phyloP scores from a whole-genome alignment of 2,329 filamentous ascomycete genomes.

The Didymella pomorum region DNA sequence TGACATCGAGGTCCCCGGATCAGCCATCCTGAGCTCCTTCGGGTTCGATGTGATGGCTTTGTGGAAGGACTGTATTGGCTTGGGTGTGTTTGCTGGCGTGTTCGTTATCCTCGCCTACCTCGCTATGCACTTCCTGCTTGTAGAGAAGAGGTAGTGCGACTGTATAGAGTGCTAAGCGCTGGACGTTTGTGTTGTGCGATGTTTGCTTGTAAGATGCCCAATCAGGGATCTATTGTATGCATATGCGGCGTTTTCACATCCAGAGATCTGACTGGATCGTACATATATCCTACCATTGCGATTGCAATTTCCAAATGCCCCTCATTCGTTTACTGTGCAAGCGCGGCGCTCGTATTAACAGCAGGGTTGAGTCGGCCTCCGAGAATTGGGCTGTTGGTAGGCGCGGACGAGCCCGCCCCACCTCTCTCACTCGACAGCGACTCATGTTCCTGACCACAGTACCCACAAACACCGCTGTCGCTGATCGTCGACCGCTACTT shows the following conservation, averaged over 20 bases:
- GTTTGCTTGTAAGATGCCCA: not conserved
- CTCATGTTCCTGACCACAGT: conserved; percentile 7
- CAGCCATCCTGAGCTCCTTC: conserved; percentile 92
- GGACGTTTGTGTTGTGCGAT: not conserved
- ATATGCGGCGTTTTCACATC: conserved; percentile 5
- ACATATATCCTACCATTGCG: not conserved
- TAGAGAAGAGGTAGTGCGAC: conserved; percentile 77
- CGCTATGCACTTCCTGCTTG: conserved; percentile 91
- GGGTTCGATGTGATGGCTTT: conserved; percentile 89
- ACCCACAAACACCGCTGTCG: conserved; percentile 13
- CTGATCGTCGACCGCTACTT: conserved; percentile 16
- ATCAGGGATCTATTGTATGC: conserved; percentile 5
- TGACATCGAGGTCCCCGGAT: conserved; percentile 94
- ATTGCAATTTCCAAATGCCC: not conserved
- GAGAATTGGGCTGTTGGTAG: conserved; percentile 2
- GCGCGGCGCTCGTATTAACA: conserved; percentile 5
- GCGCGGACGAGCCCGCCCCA: conserved; percentile 2
- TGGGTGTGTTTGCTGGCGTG: conserved; percentile 80
- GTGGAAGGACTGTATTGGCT: conserved; percentile 82
- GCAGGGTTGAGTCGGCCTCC: not conserved
- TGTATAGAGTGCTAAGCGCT: conserved; percentile 9
- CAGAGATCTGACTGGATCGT: not conserved
- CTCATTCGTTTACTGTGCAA: not conserved
- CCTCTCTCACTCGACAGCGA: conserved; percentile 5
- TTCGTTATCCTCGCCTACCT: conserved; percentile 89